These are phyloP conservation scores for Cladosporium cucumerinum DNA, from an alignment of 2,329 filamentous ascomycete species.

Conservation along the genomic window DNA sequence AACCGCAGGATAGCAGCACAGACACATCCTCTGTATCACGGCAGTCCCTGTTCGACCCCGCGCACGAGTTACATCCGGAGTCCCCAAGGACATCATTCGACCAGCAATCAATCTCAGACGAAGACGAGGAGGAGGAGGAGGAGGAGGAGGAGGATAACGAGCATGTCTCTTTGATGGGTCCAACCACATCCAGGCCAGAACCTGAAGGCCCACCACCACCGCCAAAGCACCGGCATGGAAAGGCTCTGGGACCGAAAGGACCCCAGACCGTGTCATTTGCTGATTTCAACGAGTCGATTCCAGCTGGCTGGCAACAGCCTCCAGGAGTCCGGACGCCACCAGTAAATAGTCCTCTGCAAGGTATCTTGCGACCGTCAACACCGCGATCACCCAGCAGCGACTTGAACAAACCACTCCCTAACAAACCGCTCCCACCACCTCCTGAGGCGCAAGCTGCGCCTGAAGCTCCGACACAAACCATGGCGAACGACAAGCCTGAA, in stretches of 20 bases:
- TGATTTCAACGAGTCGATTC: slow-evolving; percentile 33
- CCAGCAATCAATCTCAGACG: slow-evolving; percentile 23
- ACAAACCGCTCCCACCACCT: slow-evolving; percentile 59
- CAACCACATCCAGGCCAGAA: slow-evolving; percentile 44
- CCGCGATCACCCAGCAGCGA: slow-evolving; percentile 44
- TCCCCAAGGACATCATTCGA: slow-evolving; percentile 57
- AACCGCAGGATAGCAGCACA: slow-evolving; percentile 43
- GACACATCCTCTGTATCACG: slow-evolving; percentile 55
- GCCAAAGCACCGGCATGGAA: slow-evolving; percentile 71
- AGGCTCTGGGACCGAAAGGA: slow-evolving; percentile 53
- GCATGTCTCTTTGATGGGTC: slow-evolving; percentile 29
- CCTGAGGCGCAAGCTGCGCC: slow-evolving; percentile 31
- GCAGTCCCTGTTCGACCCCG: slow-evolving; percentile 54
- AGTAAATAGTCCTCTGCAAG: slow-evolving; percentile 20
- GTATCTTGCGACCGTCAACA: slow-evolving; percentile 29
- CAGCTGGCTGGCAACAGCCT: slow-evolving; percentile 22
- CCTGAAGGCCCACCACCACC: slow-evolving; percentile 61
- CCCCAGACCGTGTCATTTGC: slow-evolving; percentile 36
- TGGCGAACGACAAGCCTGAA: neutral
- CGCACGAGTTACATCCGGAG: slow-evolving; percentile 42
- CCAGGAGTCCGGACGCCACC: slow-evolving; percentile 21
- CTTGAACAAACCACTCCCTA: slow-evolving; percentile 59
- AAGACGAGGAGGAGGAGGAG: slow-evolving; percentile 32
- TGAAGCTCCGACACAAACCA: neutral
- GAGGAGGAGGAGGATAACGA: slow-evolving; percentile 40